Evolutionary conservation across 2,329 filamentous ascomycete species (phyloP).

Genomic region (Penicillium corylophilum): DNA sequence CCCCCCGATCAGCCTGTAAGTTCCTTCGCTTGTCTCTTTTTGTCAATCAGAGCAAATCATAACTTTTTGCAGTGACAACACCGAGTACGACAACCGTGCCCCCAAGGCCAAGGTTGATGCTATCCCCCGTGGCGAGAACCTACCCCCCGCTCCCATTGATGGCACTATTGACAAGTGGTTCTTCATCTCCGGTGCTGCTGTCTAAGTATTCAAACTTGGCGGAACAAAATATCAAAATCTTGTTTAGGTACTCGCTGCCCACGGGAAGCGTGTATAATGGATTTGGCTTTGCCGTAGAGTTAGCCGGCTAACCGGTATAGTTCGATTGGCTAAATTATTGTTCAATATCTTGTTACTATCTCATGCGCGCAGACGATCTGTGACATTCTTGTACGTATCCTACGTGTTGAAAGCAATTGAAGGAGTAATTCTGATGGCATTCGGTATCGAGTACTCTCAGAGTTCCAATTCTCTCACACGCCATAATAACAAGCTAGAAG

Average conservation of each 20-base stretch:
- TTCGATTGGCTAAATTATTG: not conserved
- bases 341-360: too few relatives aligned
- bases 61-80: constrained; percentile 66
- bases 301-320: not conserved
- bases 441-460: not conserved
- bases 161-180: constrained; percentile 99
- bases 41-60: not conserved
- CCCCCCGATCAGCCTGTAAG: constrained; percentile 86
- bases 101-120: constrained; percentile 68
- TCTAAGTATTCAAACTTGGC: constrained; percentile 51
- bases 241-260: constrained; percentile 4
- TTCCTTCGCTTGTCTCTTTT: constrained; percentile 23
- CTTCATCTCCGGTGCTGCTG: constrained; percentile 97
- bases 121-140: constrained; percentile 76
- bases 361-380: too few relatives aligned
- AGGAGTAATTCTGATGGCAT: not conserved
- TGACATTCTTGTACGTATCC: too few relatives aligned
- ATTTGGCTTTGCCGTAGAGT: not conserved
- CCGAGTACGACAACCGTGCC: constrained; percentile 64
- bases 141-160: constrained; percentile 85
- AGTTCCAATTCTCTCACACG: not conserved
- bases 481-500: constrained; percentile 4
- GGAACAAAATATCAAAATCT: constrained; percentile 25
- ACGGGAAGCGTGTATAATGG: constrained; percentile 5
- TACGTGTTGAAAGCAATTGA: too few relatives aligned